A percentile compares a stretch with the other conserved stretches of the same genome.
Conservation (phyloP, 2,329 filamentous ascomycete genomes). For the Exophiala phaeomuriformis region DNA sequence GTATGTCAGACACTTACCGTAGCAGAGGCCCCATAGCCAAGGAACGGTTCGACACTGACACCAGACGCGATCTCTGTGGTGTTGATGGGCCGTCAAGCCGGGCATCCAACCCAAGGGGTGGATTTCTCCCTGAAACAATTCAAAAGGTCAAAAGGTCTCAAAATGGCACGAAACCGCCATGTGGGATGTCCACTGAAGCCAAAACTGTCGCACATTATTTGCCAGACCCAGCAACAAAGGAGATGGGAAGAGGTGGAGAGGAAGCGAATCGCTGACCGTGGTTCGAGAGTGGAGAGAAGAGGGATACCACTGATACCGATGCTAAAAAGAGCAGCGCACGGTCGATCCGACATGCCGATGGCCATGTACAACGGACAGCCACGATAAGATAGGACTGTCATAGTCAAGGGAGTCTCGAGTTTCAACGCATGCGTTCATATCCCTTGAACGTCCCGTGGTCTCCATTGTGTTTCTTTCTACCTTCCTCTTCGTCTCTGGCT, state of each 20-base stretch:
- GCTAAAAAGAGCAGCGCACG: background rate
- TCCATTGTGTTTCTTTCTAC: background rate
- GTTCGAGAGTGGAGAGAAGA: background rate
- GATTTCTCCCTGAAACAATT: background rate
- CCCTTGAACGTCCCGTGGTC: background rate
- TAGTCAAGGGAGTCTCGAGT: background rate
- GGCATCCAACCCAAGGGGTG: background rate
- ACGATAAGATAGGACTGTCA: too few relatives aligned
- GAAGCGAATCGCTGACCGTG: constrained; percentile 8
- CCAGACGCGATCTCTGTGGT: background rate
- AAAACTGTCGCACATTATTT: background rate
- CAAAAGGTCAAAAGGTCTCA: background rate
- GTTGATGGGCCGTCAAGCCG: background rate
- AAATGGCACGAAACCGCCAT: background rate
- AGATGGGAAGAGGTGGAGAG: background rate
- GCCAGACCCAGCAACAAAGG: background rate
- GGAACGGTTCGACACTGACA: background rate
- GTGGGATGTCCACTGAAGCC: background rate
- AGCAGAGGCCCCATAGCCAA: constrained; percentile 6
- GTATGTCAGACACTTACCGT: constrained; percentile 17
- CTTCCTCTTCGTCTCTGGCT: background rate
- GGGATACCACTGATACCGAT: too few relatives aligned
- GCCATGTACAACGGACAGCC: too few relatives aligned
- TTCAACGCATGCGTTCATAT: background rate
- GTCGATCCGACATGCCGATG: background rate